Base-by-base conservation (phyloP, 331 rosid species). In the Malus hybrid region DNA sequence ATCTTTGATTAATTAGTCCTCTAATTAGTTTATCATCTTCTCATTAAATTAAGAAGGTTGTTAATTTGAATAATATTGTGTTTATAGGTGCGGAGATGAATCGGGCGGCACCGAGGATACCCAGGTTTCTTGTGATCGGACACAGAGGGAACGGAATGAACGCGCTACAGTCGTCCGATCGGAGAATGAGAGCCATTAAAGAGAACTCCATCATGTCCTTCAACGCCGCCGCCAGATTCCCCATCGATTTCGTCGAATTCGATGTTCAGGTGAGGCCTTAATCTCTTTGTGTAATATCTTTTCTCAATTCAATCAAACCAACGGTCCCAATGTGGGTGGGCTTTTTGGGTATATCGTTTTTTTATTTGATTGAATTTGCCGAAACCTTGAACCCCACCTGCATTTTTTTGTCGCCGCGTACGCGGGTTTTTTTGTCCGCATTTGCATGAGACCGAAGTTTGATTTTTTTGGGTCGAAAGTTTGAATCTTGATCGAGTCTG, bases 61-160 rank as follows among this genome's bases (percentile, higher is more conserved):
- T 50, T 50, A 50, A 50, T 0, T 6, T 48, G n/a, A 22, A 22
- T 31, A 15, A 31, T 65, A 1, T 31, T 75, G 15, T 52, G 32
- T 63, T 22, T 66, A 27, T 19, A 88, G 98, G 85, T 0, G 83
- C 87, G 79, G 93, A 85, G 42, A 67, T 86, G 76, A 86, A 73
- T 19, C 76, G 76, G 44, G 73, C 62, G 6, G 87, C 77, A 6
- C 46, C 76, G 28, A 29, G 67, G 42, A 80, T 76, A 33, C 88
- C 94, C 0, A 91, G 81, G 74, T 84, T 87, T 55, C n/a, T 78
- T 14, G 82, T 87, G 72, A 84, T 87, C 6, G 90, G 90, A 48
- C 90, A 87, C 75, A 78, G 90, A 74, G 90, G 90, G 46, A 73
- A 65, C 50, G 90, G 90, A 20, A 87, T 87, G 90, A 87, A 87